Conservation (phyloP, 768 basidiomycete species). For the Hypholoma sublateritium region DNA sequence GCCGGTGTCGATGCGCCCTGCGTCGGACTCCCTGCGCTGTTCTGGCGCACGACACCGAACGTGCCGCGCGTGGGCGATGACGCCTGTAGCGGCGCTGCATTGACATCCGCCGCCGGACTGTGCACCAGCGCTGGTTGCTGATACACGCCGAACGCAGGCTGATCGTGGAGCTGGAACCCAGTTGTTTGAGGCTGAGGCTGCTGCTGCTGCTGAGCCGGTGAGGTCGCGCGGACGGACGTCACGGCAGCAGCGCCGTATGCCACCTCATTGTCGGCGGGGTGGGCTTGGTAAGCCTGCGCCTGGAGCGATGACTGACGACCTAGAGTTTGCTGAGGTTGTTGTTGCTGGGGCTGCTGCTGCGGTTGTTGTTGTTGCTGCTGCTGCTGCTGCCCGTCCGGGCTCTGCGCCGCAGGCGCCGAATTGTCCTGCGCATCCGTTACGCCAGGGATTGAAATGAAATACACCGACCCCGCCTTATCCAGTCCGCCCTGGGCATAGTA, state of each 20-base stretch:
- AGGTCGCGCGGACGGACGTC: constrained; percentile 4
- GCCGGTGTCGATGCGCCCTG: constrained; percentile 29
- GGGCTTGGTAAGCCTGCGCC: constrained; percentile 12
- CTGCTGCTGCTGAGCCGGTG: constrained; percentile 19
- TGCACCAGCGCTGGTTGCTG: neutral
- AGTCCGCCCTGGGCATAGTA: constrained; percentile 82
- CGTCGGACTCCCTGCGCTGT: constrained; percentile 14
- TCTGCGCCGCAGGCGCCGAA: constrained; percentile 7
- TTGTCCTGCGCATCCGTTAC: constrained; percentile 46
- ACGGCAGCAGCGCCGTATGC: constrained; percentile 7
- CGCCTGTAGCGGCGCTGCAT: constrained; percentile 11
- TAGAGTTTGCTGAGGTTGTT: constrained; percentile 20
- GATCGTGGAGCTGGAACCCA: constrained; percentile 16
- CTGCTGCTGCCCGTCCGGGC: constrained; percentile 13
- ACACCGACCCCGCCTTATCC: constrained; percentile 74
- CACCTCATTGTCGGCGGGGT: constrained; percentile 5
- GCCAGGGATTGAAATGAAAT: constrained; percentile 79
- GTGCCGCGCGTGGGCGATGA: constrained; percentile 7
- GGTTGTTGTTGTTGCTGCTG: constrained; percentile 23
- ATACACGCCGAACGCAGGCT: neutral
- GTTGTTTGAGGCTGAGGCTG: constrained; percentile 21
- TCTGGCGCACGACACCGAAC: neutral
- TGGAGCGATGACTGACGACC: constrained; percentile 16
- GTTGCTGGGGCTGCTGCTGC: constrained; percentile 13
- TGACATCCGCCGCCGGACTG: neutral